Evolutionary conservation across 805 yeast genomes (phyloP), one percentile per base, ranked within the genome.

Genomic region (Teunomyces kruisii): DNA sequence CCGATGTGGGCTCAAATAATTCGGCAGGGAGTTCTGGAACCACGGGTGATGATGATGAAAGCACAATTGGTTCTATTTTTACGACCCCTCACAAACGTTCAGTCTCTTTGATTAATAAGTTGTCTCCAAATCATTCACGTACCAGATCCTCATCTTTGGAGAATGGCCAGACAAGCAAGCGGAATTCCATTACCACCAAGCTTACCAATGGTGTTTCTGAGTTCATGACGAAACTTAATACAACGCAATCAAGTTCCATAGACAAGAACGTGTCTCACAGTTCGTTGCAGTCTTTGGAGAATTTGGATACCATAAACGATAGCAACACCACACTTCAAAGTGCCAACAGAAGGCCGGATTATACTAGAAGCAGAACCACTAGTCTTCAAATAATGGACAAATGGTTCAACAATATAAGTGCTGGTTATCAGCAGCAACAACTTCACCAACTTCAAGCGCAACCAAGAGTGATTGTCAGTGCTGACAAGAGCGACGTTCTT

Each of bases 351-450:
- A 47, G 64, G 29, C 63, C 67, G 4, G 68, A 63, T n/a, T 56
- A 51, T 44, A 36, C 24, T 9, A 53, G 72, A 27, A 53, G 58
- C 22, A 57, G 75, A 49, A 64, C 72, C 9, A 54, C 73, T 24
- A 70, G 75, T 50, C 45, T 68, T 16, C 76, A 70, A 46, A 59
- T 71, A 13, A 68, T 71, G 71, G 76, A 71, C 47, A 67, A 62
- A 47, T 71, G 75, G 75, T 68, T 71, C 46, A 67, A 61, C 49
- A 70, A 68, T 50, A 49, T 71, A 8, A 46, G 49, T 6, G 48
- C 46, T 6, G 43, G 35, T 12, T 48, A 42, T 44, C 36, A 16
- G 19, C 42, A n/a, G 40, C 38, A 35, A 15, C 27, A 14, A 33
- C 36, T 27, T 27, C 40, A 16, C 22, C 37, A 33, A 31, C 40